Percentiles rank a stretch among this genome's conserved stretches.
These are phyloP conservation scores for Hymenochaete sp. DNA, from an alignment of 1,284 basidiomycete species.

Conservation along the genomic window DNA sequence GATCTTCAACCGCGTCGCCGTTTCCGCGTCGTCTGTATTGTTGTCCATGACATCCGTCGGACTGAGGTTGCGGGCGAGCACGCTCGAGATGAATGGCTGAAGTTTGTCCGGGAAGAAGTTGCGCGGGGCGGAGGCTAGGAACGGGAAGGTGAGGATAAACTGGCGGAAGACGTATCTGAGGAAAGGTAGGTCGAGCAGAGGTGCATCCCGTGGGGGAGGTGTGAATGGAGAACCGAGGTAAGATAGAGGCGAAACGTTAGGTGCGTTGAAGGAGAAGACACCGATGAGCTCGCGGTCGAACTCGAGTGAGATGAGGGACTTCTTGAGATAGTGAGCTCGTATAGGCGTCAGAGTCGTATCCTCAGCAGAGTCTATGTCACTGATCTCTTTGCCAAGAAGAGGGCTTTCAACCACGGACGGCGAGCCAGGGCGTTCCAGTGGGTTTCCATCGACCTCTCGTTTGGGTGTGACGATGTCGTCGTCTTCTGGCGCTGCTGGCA, in stretches of 20 bases:
- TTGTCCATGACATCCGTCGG: constrained; percentile 56
- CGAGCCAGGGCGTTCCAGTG: not conserved
- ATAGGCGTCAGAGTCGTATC: constrained; percentile 58
- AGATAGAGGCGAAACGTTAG: constrained; percentile 67
- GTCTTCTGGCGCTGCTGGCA: constrained; percentile 10
- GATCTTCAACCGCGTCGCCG: constrained; percentile 51
- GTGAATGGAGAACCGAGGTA: constrained; percentile 82
- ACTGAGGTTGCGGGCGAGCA: constrained; percentile 73
- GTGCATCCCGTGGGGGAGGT: constrained; percentile 55
- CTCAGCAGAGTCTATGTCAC: not conserved
- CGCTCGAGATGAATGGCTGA: constrained; percentile 82
- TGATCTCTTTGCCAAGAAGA: no score
- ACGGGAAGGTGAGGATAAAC: constrained; percentile 89
- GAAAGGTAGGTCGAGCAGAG: constrained; percentile 71
- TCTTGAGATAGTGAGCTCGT: constrained; percentile 93
- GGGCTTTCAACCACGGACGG: constrained; percentile 7
- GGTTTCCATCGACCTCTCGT: not conserved
- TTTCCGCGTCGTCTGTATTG: constrained; percentile 40
- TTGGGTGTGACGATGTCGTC: constrained; percentile 5
- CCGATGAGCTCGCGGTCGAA: constrained; percentile 69
- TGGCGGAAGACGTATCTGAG: constrained; percentile 83
- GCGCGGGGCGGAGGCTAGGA: constrained; percentile 77
- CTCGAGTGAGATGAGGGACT: constrained; percentile 84
- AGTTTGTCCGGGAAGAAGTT: constrained; percentile 89
- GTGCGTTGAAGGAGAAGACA: constrained; percentile 36